phyloP scores from a whole-genome alignment of 1,284 basidiomycete species.

The Malassezia cuniculi region DNA sequence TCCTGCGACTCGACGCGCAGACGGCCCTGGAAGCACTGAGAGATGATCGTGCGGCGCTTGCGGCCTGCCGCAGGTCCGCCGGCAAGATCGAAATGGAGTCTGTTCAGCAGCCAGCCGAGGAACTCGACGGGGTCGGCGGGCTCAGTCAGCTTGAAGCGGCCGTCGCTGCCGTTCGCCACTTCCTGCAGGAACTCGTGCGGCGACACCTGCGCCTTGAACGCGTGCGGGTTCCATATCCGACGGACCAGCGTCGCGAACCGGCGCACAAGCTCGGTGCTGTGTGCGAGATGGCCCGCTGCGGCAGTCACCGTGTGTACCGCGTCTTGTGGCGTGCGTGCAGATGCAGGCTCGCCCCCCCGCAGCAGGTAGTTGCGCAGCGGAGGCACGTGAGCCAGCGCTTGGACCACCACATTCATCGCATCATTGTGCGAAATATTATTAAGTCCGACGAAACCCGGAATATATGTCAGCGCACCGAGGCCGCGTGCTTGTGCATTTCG shows the following conservation, averaged over 20 bases:
- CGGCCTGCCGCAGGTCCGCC: slow-evolving; percentile 47
- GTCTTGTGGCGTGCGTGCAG: not conserved
- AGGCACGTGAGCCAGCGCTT: slow-evolving; percentile 77
- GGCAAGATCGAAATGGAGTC: slow-evolving; percentile 77
- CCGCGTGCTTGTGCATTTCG: slow-evolving; percentile 52
- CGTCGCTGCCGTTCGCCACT: slow-evolving; percentile 70
- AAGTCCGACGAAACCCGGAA: slow-evolving; percentile 85
- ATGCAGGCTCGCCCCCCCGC: slow-evolving; percentile 9
- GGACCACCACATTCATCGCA: slow-evolving; percentile 92
- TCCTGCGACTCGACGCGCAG: slow-evolving; percentile 86
- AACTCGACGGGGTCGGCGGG: slow-evolving; percentile 96
- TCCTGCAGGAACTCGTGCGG: slow-evolving; percentile 98
- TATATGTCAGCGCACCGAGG: slow-evolving; percentile 64
- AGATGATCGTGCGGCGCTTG: slow-evolving; percentile 54
- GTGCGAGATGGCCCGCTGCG: slow-evolving; percentile 8
- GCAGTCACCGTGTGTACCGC: not conserved
- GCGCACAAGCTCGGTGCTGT: slow-evolving; percentile 61
- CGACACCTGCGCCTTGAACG: slow-evolving; percentile 85
- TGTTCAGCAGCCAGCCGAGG: slow-evolving; percentile 86
- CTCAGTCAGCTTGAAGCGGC: slow-evolving; percentile 79
- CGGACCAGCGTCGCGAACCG: slow-evolving; percentile 65
- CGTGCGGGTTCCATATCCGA: slow-evolving; percentile 70
- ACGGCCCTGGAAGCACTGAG: slow-evolving; percentile 84
- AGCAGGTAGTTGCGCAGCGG: slow-evolving; percentile 66
- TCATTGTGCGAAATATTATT: slow-evolving; percentile 97